A percentile compares a stretch with the other conserved stretches of the same genome.
Conservation (phyloP, 495 filamentous ascomycete genomes). For the Jackrogersella multiformis region DNA sequence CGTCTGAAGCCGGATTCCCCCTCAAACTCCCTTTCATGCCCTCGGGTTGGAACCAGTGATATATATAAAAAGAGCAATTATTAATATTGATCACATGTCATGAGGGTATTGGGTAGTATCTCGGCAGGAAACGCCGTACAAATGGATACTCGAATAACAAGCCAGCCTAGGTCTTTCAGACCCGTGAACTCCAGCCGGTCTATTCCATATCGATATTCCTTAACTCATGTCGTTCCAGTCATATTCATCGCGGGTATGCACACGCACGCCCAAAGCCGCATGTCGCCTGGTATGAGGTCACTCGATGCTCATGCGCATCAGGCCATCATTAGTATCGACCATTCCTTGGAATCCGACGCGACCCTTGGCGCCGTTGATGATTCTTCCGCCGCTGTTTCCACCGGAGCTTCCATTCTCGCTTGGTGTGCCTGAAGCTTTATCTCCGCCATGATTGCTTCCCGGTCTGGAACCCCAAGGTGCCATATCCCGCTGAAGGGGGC, state of each 20-base stretch:
- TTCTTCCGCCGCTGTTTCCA: constrained; percentile 38
- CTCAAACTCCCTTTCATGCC: too few relatives aligned
- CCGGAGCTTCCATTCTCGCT: constrained; percentile 54
- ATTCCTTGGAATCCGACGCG: constrained; percentile 93
- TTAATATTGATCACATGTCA: neutral
- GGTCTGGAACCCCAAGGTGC: constrained; percentile 78
- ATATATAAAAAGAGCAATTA: neutral
- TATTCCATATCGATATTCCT: neutral
- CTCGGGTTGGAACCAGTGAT: too few relatives aligned
- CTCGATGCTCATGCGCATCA: constrained; percentile 98
- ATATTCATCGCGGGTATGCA: neutral
- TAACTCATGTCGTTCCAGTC: neutral
- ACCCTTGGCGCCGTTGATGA: constrained; percentile 42
- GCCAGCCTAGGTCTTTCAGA: neutral
- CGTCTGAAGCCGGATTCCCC: too few relatives aligned
- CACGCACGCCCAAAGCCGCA: neutral
- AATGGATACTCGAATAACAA: neutral
- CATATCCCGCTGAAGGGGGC: constrained; percentile 73
- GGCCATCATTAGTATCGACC: constrained; percentile 91
- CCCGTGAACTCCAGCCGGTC: neutral
- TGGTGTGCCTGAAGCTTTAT: constrained; percentile 55
- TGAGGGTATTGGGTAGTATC: constrained; percentile 2
- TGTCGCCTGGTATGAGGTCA: constrained; percentile 33
- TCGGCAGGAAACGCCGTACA: neutral
- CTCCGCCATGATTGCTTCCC: constrained; percentile 63